Conservation (phyloP, 164 flowering plant genomes). For the Pachysandra terminalis region DNA sequence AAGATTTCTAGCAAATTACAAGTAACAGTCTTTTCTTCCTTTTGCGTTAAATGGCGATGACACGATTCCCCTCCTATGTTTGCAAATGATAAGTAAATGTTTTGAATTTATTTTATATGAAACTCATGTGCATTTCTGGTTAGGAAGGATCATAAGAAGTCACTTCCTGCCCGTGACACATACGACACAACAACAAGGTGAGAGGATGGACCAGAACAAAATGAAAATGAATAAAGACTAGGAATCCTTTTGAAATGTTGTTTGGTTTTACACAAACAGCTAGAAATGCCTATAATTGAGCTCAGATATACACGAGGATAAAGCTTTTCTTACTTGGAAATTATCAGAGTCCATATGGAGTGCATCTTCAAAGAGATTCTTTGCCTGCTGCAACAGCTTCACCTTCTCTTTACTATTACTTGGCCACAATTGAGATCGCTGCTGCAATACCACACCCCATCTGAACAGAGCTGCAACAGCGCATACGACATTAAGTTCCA, state of each 20-base stretch:
- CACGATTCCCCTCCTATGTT: too few species aligned
- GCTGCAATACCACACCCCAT: constrained; percentile 85
- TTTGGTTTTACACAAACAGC: not conserved
- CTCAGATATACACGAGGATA: constrained; percentile 67
- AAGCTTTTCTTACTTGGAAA: constrained; percentile 60
- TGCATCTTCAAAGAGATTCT: constrained; percentile 84
- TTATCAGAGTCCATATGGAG: constrained; percentile 56
- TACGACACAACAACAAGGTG: too few species aligned
- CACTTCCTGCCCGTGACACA: too few species aligned
- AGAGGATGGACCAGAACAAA: too few species aligned
- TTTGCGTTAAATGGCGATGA: too few species aligned
- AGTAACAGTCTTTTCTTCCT: too few species aligned
- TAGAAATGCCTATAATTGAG: constrained; percentile 32
- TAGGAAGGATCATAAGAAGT: too few species aligned
- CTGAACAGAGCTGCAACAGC: constrained; percentile 77
- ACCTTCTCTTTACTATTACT: constrained; percentile 61
- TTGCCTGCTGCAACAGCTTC: constrained; percentile 81
- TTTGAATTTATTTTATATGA: too few species aligned
- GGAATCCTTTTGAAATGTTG: not conserved
- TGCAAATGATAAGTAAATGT: too few species aligned
- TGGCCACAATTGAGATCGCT: constrained; percentile 72
- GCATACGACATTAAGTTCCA: not conserved
- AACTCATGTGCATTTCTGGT: too few species aligned
- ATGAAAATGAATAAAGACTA: too few species aligned
- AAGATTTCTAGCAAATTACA: too few species aligned